Conservation (phyloP, 768 basidiomycete species). For the Mycena amicta region DNA sequence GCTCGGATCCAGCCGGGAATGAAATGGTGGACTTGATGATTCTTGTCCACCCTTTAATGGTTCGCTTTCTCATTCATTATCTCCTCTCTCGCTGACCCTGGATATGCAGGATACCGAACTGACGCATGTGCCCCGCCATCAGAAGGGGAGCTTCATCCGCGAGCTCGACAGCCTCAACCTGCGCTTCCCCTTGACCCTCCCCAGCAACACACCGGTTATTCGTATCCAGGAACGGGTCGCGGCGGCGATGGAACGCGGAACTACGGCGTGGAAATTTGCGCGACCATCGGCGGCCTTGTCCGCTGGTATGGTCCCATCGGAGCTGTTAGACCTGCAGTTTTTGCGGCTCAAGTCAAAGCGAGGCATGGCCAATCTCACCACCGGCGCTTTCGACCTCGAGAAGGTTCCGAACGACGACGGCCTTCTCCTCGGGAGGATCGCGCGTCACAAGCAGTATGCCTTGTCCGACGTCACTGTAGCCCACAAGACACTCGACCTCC, state of each 20-base stretch:
- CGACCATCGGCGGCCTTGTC: neutral
- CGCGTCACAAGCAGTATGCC: neutral
- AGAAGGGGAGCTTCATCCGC: neutral
- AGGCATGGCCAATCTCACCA: neutral
- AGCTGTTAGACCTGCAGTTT: neutral
- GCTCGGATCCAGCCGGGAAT: neutral
- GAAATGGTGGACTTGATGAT: neutral
- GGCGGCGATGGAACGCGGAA: too few relatives aligned
- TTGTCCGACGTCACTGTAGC: neutral
- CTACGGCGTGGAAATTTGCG: neutral
- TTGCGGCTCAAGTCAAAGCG: neutral
- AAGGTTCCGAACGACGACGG: neutral
- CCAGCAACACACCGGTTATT: neutral
- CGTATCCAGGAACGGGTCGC: too few relatives aligned
- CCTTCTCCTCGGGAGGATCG: neutral
- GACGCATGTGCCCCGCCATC: neutral
- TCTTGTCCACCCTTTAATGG: neutral
- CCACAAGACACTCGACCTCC: neutral
- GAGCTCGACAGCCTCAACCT: neutral
- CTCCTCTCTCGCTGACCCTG: neutral
- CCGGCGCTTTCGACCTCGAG: neutral
- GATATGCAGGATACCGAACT: neutral
- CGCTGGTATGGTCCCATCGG: neutral
- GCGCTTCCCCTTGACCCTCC: neutral
- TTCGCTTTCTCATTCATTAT: neutral